Evolutionary conservation across 2,329 filamentous ascomycete genomes (phyloP), one percentile per base, ranked within the genome.

Genomic region (Pleurostoma richardsiae): DNA sequence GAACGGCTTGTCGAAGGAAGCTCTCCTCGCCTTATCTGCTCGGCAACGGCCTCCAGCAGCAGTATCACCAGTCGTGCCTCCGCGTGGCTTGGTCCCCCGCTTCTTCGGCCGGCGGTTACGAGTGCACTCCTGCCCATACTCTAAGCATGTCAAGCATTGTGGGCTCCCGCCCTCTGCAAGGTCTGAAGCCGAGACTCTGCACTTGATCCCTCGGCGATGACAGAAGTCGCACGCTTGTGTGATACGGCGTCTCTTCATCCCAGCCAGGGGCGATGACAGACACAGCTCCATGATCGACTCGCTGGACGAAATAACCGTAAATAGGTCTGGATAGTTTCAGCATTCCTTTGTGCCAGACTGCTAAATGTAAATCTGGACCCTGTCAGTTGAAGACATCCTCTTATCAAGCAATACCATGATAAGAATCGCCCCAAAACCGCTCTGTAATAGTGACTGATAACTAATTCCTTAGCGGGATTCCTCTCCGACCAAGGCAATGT

Each of bases 221-320:
- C 52, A 54, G 29, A 54, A 54, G 36, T 52, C 47, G 40, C 52
- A 54, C 6, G 52, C 52, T 28, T 46, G 44, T 2, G 48, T 44
- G 41, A 49, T 40, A 19, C 48, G 44, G 28, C 40, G 48, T 4
- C 30, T 30, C 11, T 49, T 49, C 11, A 11, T 36, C 8, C 33
- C 33, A 36, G 33, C 33, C n/a, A 36, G 8, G 33, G 33, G 33
- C n/a, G 33, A 8, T n/a, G 8, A n/a, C 33, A n/a, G 33, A 36
- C n/a, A n/a, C 8, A n/a, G 33, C n/a, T 36, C 33, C 33, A 36
- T 36, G 33, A 8, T 36, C n/a, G 33, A 36, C n/a, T 36, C 33
- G 33, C 19, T 19, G 19, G 19, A 19, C 19, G 19, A 19, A 19
- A 19, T 19, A 19, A 19, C 19, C 19, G 19, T 19, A 19, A 19